Evolutionary conservation across 2,329 filamentous ascomycete genomes (phyloP), one percentile per base, ranked within the genome.

Genomic region (Diplodia scrobiculata): DNA sequence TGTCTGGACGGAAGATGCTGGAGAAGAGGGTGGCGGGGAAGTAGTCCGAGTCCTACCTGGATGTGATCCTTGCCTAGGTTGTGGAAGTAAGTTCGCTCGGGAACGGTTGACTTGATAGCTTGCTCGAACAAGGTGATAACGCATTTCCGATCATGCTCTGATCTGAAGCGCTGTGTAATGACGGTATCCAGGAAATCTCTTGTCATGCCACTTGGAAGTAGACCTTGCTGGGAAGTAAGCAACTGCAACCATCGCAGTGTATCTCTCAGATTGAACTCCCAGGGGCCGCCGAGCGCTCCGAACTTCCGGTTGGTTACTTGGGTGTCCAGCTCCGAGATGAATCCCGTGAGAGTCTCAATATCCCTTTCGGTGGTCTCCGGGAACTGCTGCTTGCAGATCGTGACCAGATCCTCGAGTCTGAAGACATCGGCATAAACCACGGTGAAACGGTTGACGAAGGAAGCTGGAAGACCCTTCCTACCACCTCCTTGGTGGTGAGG

Each of bases 371-470:
- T 77, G 25, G 93, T 84, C 1, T 79, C 75, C 0, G 91, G 88
- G 73, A 91, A 97, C 68, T 91, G 87, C 70, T 89, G 90, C 29
- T 84, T 82, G 54, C 92, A 96, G 69, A 99, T 98, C 54, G 90
- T 81, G 67, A 89, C 84, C 67, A 99, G 79, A 80, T 99, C 95
- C 36, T 91, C 85, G 29, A 89, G 83, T 17, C 85, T 89, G 75
- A 99, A 95, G 4, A 92, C 86, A 73, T 99, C 95, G 67, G 95
- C 92, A 78, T 98, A 98, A 0, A 99, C 96, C 19, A 99, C 94
- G 45, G 96, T 95, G 76, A 99, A 99, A 53, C 96, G 90, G 76
- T 99, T 98, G 68, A 99, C 95, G 73, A 99, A 99, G 0, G 95
- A 98, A 66, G 90, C 91, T 1, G 95, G 95, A 41, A 99, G 81